Conservation (phyloP, 2,329 filamentous ascomycete genomes). For the Aureobasidium sp. region DNA sequence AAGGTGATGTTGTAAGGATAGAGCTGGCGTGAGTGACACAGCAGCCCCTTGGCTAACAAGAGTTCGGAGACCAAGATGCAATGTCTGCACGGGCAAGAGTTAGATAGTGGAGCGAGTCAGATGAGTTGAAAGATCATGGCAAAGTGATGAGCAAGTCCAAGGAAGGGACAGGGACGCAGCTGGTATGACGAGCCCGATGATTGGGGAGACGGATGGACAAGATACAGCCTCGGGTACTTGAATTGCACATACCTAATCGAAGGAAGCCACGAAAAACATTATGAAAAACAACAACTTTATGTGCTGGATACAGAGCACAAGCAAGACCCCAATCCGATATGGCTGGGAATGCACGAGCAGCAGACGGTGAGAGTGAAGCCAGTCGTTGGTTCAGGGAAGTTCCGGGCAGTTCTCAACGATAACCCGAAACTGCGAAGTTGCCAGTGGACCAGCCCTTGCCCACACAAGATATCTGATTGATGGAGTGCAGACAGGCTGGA, state of each 20-base stretch:
- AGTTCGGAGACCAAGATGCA: background rate
- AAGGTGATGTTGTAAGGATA: background rate
- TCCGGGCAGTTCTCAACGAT: background rate
- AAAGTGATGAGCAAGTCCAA: background rate
- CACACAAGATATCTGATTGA: background rate
- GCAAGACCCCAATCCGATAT: background rate
- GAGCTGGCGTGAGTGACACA: background rate
- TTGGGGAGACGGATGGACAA: background rate
- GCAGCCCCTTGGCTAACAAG: background rate
- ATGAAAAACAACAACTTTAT: background rate
- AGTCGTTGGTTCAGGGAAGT: background rate
- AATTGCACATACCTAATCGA: constrained; percentile 1
- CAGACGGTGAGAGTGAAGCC: background rate
- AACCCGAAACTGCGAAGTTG: background rate
- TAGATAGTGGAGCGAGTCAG: background rate
- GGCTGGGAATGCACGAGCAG: background rate
- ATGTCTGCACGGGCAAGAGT: background rate
- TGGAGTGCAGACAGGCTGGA: background rate
- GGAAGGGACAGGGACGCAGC: background rate
- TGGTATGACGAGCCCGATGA: background rate
- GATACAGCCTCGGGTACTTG: background rate
- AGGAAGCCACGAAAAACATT: background rate
- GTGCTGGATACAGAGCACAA: background rate
- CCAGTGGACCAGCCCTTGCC: background rate
- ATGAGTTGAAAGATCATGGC: background rate